Evolutionary conservation across 768 basidiomycete species (phyloP).

Genomic region (Kwoniella mangroviensis): DNA sequence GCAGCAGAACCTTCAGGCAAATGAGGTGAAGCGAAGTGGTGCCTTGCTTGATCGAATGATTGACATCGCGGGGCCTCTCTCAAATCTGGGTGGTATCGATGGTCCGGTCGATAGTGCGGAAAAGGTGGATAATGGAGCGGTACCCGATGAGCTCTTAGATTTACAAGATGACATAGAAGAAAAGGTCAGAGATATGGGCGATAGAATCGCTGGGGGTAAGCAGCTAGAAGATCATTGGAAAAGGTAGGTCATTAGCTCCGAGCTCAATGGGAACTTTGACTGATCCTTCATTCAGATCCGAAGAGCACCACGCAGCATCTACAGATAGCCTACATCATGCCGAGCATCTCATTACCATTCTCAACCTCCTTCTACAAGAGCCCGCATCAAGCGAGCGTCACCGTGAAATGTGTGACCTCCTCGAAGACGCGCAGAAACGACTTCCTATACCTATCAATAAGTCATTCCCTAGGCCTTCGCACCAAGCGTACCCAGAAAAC

Average conservation of each 20-base stretch:
- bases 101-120: conserved; percentile 24
- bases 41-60: conserved; percentile 45
- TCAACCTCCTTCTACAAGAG: conserved; percentile 4
- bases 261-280: not conserved
- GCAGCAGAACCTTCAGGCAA: conserved; percentile 26
- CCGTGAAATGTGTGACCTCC: not conserved
- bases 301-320: conserved; percentile 17
- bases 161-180: conserved; percentile 47
- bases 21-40: conserved; percentile 26
- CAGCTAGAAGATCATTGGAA: conserved; percentile 37
- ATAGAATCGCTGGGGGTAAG: conserved; percentile 29
- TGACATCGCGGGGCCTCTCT: conserved; percentile 42
- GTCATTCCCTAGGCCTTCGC: conserved; percentile 23
- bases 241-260: conserved; percentile 25
- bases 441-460: conserved; percentile 19
- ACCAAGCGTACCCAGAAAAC: conserved; percentile 31
- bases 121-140: conserved; percentile 20
- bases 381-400: conserved; percentile 33
- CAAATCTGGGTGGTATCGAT: conserved; percentile 34
- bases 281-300: conserved; percentile 25
- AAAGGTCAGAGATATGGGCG: conserved; percentile 20
- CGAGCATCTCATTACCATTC: not conserved
- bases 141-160: conserved; percentile 47
- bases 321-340: conserved; percentile 8
- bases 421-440: not conserved